Percentiles rank a stretch among this genome's conserved stretches.
These are phyloP conservation scores for Gaertneriomyces semiglobifer DNA, from an alignment of 192 early-diverging fungal genomes.

Conservation along the genomic window DNA sequence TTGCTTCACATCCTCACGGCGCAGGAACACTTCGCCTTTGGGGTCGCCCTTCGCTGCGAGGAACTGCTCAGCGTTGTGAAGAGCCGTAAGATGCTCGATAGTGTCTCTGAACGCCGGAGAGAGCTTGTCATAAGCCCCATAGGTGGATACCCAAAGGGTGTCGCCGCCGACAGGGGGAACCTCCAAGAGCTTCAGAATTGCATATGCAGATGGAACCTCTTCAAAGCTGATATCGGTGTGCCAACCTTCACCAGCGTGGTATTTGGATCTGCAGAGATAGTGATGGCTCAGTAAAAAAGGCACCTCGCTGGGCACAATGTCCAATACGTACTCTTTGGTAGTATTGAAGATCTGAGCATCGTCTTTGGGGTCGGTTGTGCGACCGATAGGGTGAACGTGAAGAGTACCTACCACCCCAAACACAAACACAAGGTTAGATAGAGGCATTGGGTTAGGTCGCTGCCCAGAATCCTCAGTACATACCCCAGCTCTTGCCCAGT, in stretches of 20 bases:
- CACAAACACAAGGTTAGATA: not conserved
- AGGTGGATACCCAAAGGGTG: conserved; percentile 56
- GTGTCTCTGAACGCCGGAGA: conserved; percentile 52
- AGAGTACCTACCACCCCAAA: not conserved
- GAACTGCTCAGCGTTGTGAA: conserved; percentile 41
- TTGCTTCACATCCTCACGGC: conserved; percentile 3
- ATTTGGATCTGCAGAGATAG: conserved; percentile 3
- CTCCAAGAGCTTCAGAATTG: conserved; percentile 50
- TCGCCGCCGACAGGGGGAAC: conserved; percentile 49
- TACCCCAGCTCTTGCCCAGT: conserved; percentile 29
- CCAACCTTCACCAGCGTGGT: conserved; percentile 35
- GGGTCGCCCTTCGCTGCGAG: not conserved
- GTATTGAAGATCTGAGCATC: conserved; percentile 18
- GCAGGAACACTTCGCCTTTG: conserved; percentile 2
- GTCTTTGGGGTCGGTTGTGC: conserved; percentile 5
- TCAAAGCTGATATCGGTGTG: conserved; percentile 61
- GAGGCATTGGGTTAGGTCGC: not conserved
- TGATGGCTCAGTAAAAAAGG: not conserved
- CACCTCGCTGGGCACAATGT: no score
- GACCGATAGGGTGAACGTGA: conserved; percentile 20
- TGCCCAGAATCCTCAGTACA: not conserved
- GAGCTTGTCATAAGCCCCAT: conserved; percentile 60
- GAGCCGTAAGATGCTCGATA: conserved; percentile 60
- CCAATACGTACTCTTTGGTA: conserved; percentile 6
- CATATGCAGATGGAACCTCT: conserved; percentile 48